Conservation (phyloP, 352 stramenopile genomes). For the Thraustochytrium striatum region DNA sequence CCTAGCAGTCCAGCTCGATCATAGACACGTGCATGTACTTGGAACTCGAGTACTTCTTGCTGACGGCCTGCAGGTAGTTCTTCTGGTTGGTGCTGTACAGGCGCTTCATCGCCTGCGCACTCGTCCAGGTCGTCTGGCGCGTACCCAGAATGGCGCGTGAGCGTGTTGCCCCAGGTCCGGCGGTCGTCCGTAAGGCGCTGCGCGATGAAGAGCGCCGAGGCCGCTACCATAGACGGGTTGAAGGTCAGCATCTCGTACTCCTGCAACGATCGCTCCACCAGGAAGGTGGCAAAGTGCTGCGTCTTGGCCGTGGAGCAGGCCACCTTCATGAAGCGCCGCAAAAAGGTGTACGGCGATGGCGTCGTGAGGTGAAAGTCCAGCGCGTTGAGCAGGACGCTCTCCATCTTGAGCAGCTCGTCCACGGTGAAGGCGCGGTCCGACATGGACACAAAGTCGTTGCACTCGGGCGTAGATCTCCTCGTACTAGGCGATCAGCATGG, state of each 20-base stretch:
- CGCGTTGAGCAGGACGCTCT: conserved; percentile 88
- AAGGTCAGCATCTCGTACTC: conserved; percentile 97
- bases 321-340: conserved; percentile 89
- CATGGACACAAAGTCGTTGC: conserved; percentile 95
- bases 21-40: conserved; percentile 69
- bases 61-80: conserved; percentile 66
- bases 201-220: conserved; percentile 93
- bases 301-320: conserved; percentile 51
- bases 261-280: conserved; percentile 95
- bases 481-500: conserved; percentile 96
- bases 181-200: conserved; percentile 58
- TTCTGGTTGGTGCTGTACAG: conserved; percentile 52
- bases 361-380: conserved; percentile 94
- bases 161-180: conserved; percentile 57
- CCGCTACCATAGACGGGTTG: conserved; percentile 91
- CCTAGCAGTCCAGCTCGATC: conserved; percentile 34
- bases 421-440: conserved; percentile 92
- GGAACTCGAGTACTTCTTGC: conserved; percentile 73
- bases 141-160: conserved; percentile 78
- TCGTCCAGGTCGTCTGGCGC: conserved; percentile 66
- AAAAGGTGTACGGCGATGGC: conserved; percentile 87
- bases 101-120: conserved; percentile 62
- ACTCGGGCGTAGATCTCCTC: conserved; percentile 98
- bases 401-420: conserved; percentile 82
- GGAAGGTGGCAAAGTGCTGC: conserved; percentile 90